Conservation (phyloP, 345 rosid species). For the Syzygium grande region DNA sequence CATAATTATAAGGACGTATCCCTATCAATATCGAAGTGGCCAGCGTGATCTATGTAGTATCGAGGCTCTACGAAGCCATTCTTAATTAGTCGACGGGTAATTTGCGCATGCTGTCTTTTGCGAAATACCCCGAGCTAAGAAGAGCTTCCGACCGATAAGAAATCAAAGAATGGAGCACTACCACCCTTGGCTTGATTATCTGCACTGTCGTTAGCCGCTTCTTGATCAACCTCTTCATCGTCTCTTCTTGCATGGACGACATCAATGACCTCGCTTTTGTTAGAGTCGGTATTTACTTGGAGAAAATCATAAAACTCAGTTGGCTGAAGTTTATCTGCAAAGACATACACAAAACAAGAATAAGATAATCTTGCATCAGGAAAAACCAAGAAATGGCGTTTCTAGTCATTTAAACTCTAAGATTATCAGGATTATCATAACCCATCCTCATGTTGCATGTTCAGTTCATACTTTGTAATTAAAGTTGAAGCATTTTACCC, state of each 20-base stretch:
- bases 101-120: neutral
- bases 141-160: constrained; percentile 5
- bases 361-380: neutral
- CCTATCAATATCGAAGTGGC: neutral
- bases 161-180: constrained; percentile 7
- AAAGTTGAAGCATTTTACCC: neutral
- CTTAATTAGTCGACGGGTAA: neutral
- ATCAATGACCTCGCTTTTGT: constrained; percentile 7
- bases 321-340: constrained; percentile 1
- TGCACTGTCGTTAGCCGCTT: neutral
- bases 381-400: neutral
- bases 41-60: neutral
- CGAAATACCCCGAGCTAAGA: neutral
- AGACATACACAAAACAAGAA: neutral
- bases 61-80: neutral
- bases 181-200: neutral
- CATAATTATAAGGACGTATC: neutral
- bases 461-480: neutral
- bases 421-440: neutral
- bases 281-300: constrained; percentile 6
- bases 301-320: constrained; percentile 12
- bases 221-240: constrained; percentile 12
- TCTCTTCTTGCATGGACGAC: constrained; percentile 2
- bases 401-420: neutral
- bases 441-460: neutral